Evolutionary conservation across 208 protist species (phyloP), one percentile per base, ranked within the genome.

Genomic region (Trichomonas tenax): DNA sequence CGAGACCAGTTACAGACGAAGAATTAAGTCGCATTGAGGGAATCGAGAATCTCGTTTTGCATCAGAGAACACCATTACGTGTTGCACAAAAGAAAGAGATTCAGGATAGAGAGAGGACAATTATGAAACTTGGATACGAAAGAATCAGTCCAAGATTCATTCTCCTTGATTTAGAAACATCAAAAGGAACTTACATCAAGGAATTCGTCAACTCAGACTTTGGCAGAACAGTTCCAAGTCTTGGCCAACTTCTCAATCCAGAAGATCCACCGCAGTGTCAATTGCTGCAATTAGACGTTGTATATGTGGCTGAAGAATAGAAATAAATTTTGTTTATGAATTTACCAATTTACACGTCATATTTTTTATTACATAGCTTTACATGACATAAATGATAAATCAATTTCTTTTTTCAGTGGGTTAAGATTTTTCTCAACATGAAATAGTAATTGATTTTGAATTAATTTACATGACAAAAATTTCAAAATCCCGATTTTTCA

Each of bases 181-280:
- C 98, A 97, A 98, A 98, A 0, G 99, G 99, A 21, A 99, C 98
- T 6, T 99, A 99, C 97, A 98, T 99, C 95, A 99, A 99, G 97
- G 98, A 99, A 97, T 99, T 99, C 98, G 98, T 99, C 36, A 98
- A 99, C 96, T 98, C 98, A 34, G 99, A 99, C 96, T 97, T 98
- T 96, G 98, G 98, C 26, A 97, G 98, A 63, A 99, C 98, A 10
- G 96, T 88, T 15, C 98, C 98, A 36, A 97, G 97, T 96, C 93
- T 99, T 23, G 98, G 98, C 31, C 96, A 96, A 40, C 95, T 99
- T 95, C 97, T 99, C 34, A 97, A 82, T 93, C 86, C 86, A 26
- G 44, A 51, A 38, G 45, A 93, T 93, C 86, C 86, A 31, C 96
- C 96, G 81, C 34, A 98, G 49, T 96, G 97, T 23, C 97, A 98